A percentile compares a stretch with the other conserved stretches of the same genome.
These are phyloP conservation scores for Aspergillus tamarii DNA, from an alignment of 2,329 filamentous ascomycete species.

Conservation along the genomic window DNA sequence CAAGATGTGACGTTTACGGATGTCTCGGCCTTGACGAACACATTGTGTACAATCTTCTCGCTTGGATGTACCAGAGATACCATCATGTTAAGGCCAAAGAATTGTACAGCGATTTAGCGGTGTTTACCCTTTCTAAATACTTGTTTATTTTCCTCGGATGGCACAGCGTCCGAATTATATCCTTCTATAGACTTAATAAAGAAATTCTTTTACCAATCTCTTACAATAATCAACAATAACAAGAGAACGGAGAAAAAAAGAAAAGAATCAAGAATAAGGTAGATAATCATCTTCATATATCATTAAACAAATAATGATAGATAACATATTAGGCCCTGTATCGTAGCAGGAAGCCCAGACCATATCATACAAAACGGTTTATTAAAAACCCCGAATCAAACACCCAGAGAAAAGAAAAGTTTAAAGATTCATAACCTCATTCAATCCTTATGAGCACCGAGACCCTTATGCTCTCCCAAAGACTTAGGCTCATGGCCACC, in stretches of 20 bases:
- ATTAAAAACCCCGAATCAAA: neutral
- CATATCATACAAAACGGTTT: neutral
- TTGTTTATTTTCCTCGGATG: conserved; percentile 4
- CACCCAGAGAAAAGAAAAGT: neutral
- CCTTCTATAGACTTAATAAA: conserved; percentile 10
- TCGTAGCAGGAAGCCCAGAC: conserved; percentile 1
- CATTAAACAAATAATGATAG: neutral
- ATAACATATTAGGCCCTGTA: neutral
- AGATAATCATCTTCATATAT: neutral
- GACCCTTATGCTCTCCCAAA: conserved; percentile 40
- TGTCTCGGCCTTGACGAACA: neutral
- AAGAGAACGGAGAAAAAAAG: too few relatives aligned
- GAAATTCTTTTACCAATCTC: neutral
- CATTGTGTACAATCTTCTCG: conserved; percentile 5
- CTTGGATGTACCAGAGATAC: neutral
- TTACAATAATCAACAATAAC: neutral
- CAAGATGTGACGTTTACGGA: neutral
- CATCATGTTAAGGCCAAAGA: neutral
- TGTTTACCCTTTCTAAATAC: neutral
- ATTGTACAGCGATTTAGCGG: conserved; percentile 14
- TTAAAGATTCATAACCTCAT: neutral
- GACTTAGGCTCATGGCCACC: conserved; percentile 41
- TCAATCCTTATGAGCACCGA: conserved; percentile 26
- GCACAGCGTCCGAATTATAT: conserved; percentile 6
- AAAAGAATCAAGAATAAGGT: neutral